A percentile compares a stretch with the other conserved stretches of the same genome.
Evolutionary conservation across 1,284 basidiomycete species (phyloP).

Genomic region (Trametes hirsuta): DNA sequence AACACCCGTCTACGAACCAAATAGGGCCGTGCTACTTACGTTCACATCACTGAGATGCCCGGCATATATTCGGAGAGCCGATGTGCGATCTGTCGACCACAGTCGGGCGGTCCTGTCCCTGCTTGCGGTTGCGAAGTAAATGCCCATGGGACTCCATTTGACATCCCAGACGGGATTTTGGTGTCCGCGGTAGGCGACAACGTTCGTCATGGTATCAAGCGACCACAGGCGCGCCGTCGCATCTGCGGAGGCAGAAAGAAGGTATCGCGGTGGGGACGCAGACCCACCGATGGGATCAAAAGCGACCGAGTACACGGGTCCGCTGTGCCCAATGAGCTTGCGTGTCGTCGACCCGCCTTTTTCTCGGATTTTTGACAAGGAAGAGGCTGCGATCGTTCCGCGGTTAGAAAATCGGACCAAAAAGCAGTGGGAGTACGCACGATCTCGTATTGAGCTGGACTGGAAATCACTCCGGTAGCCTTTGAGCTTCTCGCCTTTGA

Average conservation of each 20-base stretch:
- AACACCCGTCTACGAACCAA: neutral
- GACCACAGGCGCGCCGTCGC: slow-evolving; percentile 94
- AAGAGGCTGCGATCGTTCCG: slow-evolving; percentile 47
- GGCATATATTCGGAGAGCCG: slow-evolving; percentile 90
- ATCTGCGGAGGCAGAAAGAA: slow-evolving; percentile 95
- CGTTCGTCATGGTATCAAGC: slow-evolving; percentile 90
- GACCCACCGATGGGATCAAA: slow-evolving; percentile 94
- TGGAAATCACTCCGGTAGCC: slow-evolving; percentile 80
- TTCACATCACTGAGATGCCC: slow-evolving; percentile 98
- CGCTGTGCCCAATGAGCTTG: slow-evolving; percentile 96
- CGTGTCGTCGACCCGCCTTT: slow-evolving; percentile 83
- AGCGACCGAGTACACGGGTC: slow-evolving; percentile 92
- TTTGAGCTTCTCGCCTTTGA: slow-evolving; percentile 90
- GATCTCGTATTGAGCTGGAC: slow-evolving; percentile 66
- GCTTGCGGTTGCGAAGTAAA: slow-evolving; percentile 98
- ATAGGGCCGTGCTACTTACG: slow-evolving; percentile 52
- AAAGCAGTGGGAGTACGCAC: slow-evolving; percentile 43
- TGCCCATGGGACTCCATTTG: slow-evolving; percentile 96
- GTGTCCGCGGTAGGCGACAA: slow-evolving; percentile 95
- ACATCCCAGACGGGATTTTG: slow-evolving; percentile 99
- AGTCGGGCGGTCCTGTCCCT: slow-evolving; percentile 93
- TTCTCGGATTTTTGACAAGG: slow-evolving; percentile 70
- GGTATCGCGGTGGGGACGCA: slow-evolving; percentile 81
- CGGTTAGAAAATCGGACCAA: neutral
- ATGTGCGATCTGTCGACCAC: slow-evolving; percentile 93